phyloP scores from a whole-genome alignment of 371 early-diverging fungal genomes.

The Mucor circinelloides region DNA sequence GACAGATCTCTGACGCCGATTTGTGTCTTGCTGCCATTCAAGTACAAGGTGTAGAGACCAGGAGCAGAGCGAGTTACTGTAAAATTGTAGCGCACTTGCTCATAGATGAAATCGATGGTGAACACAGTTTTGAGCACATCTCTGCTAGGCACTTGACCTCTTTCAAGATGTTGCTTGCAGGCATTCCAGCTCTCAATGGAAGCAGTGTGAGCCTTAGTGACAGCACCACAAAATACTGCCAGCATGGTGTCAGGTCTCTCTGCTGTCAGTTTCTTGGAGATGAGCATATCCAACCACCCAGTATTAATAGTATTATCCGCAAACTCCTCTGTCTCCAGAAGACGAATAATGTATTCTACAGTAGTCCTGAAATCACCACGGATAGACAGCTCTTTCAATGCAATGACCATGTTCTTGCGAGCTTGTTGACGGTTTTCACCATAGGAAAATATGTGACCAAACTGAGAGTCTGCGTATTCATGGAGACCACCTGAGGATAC shows the following conservation, averaged over 20 bases:
- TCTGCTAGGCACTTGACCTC: conserved; percentile 89
- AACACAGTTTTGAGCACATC: conserved; percentile 75
- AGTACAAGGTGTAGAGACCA: conserved; percentile 74
- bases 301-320: conserved; percentile 91
- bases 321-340: conserved; percentile 91
- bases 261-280: conserved; percentile 88
- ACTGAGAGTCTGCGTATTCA: conserved; percentile 99
- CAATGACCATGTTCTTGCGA: conserved; percentile 95
- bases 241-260: conserved; percentile 91
- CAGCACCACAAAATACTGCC: conserved; percentile 92
- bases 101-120: conserved; percentile 89
- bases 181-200: conserved; percentile 68
- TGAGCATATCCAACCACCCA: conserved; percentile 95
- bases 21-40: conserved; percentile 83
- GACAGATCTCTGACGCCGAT: conserved; percentile 82
- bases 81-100: conserved; percentile 87
- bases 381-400: conserved; percentile 95
- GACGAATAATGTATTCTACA: conserved; percentile 93
- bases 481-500: conserved; percentile 94
- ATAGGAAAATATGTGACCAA: conserved; percentile 98
- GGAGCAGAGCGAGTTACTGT: conserved; percentile 82
- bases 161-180: conserved; percentile 82
- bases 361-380: conserved; percentile 99
- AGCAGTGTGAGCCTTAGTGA: conserved; percentile 79
- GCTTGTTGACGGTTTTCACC: conserved; percentile 94